Conservation (phyloP, 352 stramenopile genomes). For the Globisporangium splendens region DNA sequence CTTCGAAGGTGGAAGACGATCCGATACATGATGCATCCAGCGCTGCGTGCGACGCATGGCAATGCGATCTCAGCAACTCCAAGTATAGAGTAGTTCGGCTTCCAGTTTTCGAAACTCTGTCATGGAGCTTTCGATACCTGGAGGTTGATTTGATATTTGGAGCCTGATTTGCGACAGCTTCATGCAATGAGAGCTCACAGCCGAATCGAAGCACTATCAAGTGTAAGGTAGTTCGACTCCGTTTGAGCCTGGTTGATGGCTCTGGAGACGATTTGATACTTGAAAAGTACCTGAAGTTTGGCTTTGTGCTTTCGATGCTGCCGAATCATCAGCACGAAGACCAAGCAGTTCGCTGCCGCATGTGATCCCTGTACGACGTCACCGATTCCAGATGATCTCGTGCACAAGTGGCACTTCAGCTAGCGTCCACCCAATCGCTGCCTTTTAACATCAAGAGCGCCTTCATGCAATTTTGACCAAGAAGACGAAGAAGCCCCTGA, state of each 20-base stretch:
- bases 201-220: not conserved
- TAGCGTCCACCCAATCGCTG: not conserved
- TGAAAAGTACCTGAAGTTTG: not conserved
- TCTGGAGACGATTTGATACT: constrained; percentile 6
- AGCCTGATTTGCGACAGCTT: not conserved
- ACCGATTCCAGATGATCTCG: not conserved
- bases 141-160: constrained; percentile 7
- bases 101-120: not conserved
- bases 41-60: not conserved
- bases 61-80: not conserved
- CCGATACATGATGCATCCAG: constrained; percentile 1
- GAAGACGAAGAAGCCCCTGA: constrained; percentile 4
- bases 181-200: too few species aligned
- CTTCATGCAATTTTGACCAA: not conserved
- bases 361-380: not conserved
- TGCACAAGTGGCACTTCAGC: not conserved
- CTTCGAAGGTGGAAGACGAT: constrained; percentile 1
- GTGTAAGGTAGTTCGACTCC: constrained; percentile 9
- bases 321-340: not conserved
- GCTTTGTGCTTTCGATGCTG: too few species aligned
- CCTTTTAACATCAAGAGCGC: not conserved
- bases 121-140: not conserved
- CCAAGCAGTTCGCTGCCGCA: not conserved
- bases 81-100: constrained; percentile 8
- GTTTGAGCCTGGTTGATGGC: not conserved